Percentiles rank a stretch among this genome's conserved stretches.
Evolutionary conservation across 2,329 filamentous ascomycete genomes (phyloP).

Genomic region (Cladobotryum mycophilum): DNA sequence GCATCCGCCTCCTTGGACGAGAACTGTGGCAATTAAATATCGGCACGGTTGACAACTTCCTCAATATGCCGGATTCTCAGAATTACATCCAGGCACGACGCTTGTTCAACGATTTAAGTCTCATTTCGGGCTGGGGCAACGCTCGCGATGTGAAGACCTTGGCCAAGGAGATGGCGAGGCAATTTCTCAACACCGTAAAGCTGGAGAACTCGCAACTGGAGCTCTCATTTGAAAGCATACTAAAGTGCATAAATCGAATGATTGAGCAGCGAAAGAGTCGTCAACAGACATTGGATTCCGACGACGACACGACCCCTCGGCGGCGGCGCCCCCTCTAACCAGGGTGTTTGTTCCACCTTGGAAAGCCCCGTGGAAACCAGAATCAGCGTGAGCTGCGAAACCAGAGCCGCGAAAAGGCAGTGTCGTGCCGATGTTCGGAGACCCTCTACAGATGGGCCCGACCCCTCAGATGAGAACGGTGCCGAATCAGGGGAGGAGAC

Average conservation of each 20-base stretch:
- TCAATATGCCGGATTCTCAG: background rate
- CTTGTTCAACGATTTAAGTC: background rate
- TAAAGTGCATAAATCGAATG: background rate
- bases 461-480: no score
- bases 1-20: background rate
- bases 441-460: no score
- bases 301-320: background rate
- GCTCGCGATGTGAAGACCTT: conserved; percentile 2
- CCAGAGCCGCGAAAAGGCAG: no score
- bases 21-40: background rate
- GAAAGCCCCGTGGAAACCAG: no score
- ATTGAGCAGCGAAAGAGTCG: background rate
- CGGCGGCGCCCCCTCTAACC: background rate
- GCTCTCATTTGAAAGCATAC: background rate
- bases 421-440: no score
- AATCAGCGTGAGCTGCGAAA: no score
- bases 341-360: no score
- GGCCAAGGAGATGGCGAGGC: background rate
- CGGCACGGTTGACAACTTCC: background rate
- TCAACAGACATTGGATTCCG: background rate
- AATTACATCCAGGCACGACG: background rate
- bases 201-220: background rate
- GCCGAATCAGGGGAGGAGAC: no score
- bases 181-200: background rate
- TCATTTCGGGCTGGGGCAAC: background rate